These are phyloP conservation scores for Penicillium canescens DNA, from an alignment of 495 filamentous ascomycete genomes.

Conservation along the genomic window DNA sequence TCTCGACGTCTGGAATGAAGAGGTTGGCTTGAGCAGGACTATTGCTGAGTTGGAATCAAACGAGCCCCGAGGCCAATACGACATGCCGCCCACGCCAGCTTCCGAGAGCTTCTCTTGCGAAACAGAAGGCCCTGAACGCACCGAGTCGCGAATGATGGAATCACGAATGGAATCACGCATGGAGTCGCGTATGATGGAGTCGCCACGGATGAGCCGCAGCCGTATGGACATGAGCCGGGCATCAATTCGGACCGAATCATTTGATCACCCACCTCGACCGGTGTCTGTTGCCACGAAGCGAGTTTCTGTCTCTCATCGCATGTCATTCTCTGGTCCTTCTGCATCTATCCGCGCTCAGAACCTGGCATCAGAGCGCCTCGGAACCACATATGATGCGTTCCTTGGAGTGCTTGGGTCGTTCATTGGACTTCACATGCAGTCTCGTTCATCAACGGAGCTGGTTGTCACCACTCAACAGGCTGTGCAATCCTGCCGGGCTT, in stretches of 20 bases:
- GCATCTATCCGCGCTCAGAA: slow-evolving; percentile 45
- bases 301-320: slow-evolving; percentile 56
- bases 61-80: slow-evolving; percentile 26
- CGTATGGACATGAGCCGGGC: slow-evolving; percentile 40
- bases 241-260: slow-evolving; percentile 38
- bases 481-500: slow-evolving; percentile 72
- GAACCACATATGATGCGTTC: slow-evolving; percentile 78
- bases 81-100: slow-evolving; percentile 71
- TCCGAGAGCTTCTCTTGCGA: slow-evolving; percentile 50
- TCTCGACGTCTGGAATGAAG: slow-evolving; percentile 84
- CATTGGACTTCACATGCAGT: slow-evolving; percentile 88
- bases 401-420: slow-evolving; percentile 87
- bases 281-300: slow-evolving; percentile 46
- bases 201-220: slow-evolving; percentile 36
- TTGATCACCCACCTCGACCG: slow-evolving; percentile 31
- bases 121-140: slow-evolving; percentile 26
- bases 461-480: slow-evolving; percentile 75
- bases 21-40: slow-evolving; percentile 63
- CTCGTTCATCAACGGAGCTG: slow-evolving; percentile 81
- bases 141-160: slow-evolving; percentile 24
- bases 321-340: slow-evolving; percentile 53
- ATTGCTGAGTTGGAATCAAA: slow-evolving; percentile 56
- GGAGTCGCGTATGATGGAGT: neutral
- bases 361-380: slow-evolving; percentile 67
- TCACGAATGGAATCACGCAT: slow-evolving; percentile 7